These are phyloP conservation scores for Plenodomus biglobosus DNA, from an alignment of 2,329 filamentous ascomycete genomes.

Conservation along the genomic window DNA sequence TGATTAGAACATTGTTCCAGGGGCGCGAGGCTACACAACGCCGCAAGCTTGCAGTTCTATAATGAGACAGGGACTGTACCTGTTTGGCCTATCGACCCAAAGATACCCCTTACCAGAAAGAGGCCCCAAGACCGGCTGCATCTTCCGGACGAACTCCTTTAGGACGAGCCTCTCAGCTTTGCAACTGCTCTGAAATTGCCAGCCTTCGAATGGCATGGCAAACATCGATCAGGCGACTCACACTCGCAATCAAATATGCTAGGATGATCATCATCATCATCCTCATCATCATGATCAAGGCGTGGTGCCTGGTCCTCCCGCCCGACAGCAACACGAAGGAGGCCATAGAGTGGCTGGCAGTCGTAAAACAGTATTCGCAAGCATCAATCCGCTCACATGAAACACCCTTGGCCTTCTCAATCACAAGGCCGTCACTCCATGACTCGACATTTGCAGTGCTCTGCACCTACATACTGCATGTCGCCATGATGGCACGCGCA, in stretches of 20 bases:
- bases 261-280: constrained; percentile 42
- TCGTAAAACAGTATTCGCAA: constrained; percentile 24
- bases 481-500: not conserved
- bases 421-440: constrained; percentile 14
- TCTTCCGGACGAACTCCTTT: constrained; percentile 47
- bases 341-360: constrained; percentile 39
- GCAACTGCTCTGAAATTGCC: constrained; percentile 40
- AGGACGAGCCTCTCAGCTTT: constrained; percentile 45
- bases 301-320: constrained; percentile 50
- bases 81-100: constrained; percentile 48
- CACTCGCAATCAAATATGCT: constrained; percentile 45
- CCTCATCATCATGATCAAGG: constrained; percentile 44
- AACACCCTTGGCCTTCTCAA: constrained; percentile 21
- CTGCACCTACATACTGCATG: not conserved
- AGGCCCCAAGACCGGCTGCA: constrained; percentile 43
- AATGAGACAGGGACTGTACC: constrained; percentile 32
- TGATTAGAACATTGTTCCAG: constrained; percentile 48
- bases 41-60: constrained; percentile 50
- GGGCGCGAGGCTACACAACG: constrained; percentile 48
- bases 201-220: constrained; percentile 46
- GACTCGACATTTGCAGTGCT: constrained; percentile 20
- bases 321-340: constrained; percentile 46
- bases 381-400: constrained; percentile 24
- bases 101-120: constrained; percentile 45
- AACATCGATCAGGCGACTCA: constrained; percentile 44